Evolutionary conservation across 495 filamentous ascomycete species (phyloP), one percentile per base, ranked within the genome.

Genomic region (Neurospora sp.): DNA sequence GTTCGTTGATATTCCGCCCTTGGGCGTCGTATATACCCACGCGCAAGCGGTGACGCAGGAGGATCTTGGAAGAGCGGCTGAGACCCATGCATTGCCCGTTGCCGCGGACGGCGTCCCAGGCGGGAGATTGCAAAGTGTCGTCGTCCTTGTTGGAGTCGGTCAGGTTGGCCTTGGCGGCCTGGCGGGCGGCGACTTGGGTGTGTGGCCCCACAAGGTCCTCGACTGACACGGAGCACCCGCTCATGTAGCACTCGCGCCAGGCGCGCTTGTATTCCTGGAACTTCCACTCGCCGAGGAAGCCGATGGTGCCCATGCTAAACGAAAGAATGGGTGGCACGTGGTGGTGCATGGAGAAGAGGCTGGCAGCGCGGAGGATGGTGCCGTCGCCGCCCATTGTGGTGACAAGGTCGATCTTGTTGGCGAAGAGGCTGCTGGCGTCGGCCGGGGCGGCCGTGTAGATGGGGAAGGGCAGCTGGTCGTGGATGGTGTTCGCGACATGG

Each of bases 271-370:
- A 92, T 75, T 98, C 94, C 12, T 85, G 84, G 80, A 98, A 98
- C 75, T 94, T 95, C 94, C 95, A 98, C 82, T 98, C 96, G 41
- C 95, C 94, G 20, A 99, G 84, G 74, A 99, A 99, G 0, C 96
- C 96, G 2, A 99, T 83, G 0, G 94, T 94, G 7, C 96, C 96
- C 94, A 99, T 97, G 79, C 93, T 95, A 81, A 99, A 99, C 12
- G 91, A 91, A 31, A 99, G 84, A n/a, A 98, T 91, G 0, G 96
- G 96, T 0, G 96, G 96, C 0, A 98, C 94, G 48, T 89, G 87
- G 53, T 87, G 81, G 35, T 91, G 89, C n/a, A 90, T 91, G 18
- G 92, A 91, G 83, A 98, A 99, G 16, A 99, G 87, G 27, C 93
- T 96, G 3, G 94, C 91, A 12, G 96, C 96, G 73, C 91, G 94